These are phyloP conservation scores for Kazachstania sp. DNA, from an alignment of 1,139 yeast species.

Conservation along the genomic window DNA sequence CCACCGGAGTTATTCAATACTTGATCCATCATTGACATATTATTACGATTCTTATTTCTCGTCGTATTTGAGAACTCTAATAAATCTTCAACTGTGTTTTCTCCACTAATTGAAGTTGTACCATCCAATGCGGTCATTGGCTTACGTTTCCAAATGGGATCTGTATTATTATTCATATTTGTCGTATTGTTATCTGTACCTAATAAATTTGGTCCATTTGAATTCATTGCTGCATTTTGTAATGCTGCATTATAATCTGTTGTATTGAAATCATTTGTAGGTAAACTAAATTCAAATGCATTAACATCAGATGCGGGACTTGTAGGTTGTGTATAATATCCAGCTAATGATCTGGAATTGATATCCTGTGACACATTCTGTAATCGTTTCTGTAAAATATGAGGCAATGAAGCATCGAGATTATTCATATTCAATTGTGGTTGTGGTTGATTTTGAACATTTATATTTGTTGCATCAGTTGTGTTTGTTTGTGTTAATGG, in stretches of 20 bases:
- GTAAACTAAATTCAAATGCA: constrained; percentile 4
- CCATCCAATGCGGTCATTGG: constrained; percentile 22
- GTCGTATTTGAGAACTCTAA: constrained; percentile 21
- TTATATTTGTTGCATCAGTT: neutral
- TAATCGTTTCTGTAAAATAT: constrained; percentile 22
- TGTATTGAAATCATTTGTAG: constrained; percentile 5
- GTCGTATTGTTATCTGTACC: neutral
- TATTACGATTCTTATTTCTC: constrained; percentile 8
- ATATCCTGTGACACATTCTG: constrained; percentile 23
- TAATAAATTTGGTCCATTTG: neutral
- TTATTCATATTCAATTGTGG: constrained; percentile 2
- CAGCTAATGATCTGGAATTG: constrained; percentile 17
- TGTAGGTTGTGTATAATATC: constrained; percentile 29
- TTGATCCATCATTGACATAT: neutral
- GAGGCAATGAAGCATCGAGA: constrained; percentile 18
- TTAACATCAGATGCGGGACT: constrained; percentile 19
- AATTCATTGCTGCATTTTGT: neutral
- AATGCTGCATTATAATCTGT: constrained; percentile 1
- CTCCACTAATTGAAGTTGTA: constrained; percentile 19
- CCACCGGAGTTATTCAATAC: neutral
- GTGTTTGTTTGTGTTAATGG: neutral
- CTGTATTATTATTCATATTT: constrained; percentile 1
- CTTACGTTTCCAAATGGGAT: constrained; percentile 17
- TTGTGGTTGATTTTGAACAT: neutral
- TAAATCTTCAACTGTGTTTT: constrained; percentile 26